Conservation (phyloP, 139 green algal genomes). For the Marvania coccoides region DNA sequence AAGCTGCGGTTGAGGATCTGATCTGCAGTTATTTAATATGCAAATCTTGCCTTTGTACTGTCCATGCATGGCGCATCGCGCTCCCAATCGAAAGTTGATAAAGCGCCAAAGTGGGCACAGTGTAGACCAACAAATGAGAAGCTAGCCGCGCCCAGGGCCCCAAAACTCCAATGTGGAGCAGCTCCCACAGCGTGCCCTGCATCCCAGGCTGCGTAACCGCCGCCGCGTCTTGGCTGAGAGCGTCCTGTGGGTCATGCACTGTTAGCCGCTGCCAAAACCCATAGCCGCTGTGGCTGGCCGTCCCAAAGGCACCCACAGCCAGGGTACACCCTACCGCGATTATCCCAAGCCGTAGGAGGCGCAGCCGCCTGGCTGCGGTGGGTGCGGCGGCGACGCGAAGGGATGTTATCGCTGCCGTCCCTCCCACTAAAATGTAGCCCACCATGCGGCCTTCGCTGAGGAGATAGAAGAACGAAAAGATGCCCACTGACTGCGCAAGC, state of each 20-base stretch:
- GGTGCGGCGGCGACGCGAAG: background rate
- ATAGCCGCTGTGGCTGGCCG: slow-evolving; percentile 4
- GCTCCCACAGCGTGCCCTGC: too few relatives aligned
- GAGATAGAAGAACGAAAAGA: slow-evolving; percentile 34
- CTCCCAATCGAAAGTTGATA: too few relatives aligned
- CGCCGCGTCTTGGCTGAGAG: background rate
- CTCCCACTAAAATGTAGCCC: background rate
- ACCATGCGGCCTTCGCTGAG: slow-evolving; percentile 21
- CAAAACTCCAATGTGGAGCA: too few relatives aligned
- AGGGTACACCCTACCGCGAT: background rate
- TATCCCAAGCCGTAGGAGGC: background rate
- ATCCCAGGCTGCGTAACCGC: too few relatives aligned
- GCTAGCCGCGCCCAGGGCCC: too few relatives aligned
- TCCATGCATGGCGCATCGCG: too few relatives aligned
- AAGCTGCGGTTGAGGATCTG: too few relatives aligned
- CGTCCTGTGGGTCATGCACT: slow-evolving; percentile 9
- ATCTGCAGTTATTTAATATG: too few relatives aligned
- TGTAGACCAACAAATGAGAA: too few relatives aligned
- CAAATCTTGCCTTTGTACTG: too few relatives aligned
- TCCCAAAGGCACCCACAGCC: background rate
- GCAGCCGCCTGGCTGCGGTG: background rate
- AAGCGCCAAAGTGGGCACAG: too few relatives aligned
- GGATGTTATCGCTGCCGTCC: background rate
- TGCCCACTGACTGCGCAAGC: slow-evolving; percentile 10
- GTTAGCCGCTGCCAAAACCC: slow-evolving; percentile 28